Conservation (phyloP, 495 filamentous ascomycete genomes). For the Aspergillus incahuasiensis region DNA sequence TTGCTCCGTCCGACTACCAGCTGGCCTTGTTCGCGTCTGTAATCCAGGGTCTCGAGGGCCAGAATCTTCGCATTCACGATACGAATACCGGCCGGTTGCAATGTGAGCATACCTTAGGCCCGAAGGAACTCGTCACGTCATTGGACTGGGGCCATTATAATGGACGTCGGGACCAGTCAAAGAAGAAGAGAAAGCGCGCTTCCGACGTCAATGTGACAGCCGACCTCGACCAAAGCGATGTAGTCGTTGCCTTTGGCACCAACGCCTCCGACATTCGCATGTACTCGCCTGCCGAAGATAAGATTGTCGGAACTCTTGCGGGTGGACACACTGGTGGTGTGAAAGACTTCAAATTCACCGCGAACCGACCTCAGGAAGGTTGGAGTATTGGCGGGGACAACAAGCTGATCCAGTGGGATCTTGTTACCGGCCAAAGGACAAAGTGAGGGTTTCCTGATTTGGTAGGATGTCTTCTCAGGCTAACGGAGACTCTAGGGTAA, state of each 20-base stretch:
- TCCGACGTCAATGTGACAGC: conserved; percentile 40
- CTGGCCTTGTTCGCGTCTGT: conserved; percentile 57
- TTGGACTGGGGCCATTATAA: conserved; percentile 53
- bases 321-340: conserved; percentile 51
- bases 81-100: conserved; percentile 52
- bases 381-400: conserved; percentile 60
- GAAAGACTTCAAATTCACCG: conserved; percentile 54
- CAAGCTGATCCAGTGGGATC: conserved; percentile 58
- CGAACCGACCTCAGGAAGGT: conserved; percentile 38
- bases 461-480: not conserved
- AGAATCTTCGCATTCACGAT: conserved; percentile 57
- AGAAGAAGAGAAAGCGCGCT: conserved; percentile 55
- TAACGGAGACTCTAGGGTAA: conserved; percentile 31
- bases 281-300: conserved; percentile 50
- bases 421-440: conserved; percentile 41
- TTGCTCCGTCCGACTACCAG: conserved; percentile 52
- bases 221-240: conserved; percentile 35
- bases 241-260: conserved; percentile 52
- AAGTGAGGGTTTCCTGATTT: conserved; percentile 32
- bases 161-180: conserved; percentile 33
- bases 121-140: conserved; percentile 50
- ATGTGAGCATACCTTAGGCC: conserved; percentile 50
- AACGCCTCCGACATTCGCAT: conserved; percentile 50
- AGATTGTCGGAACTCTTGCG: conserved; percentile 44
- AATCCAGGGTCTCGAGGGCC: conserved; percentile 55